Evolutionary conservation across 371 early-diverging fungal species (phyloP), one percentile per base, ranked within the genome.

Genomic region (Phascolomyces articulosus): DNA sequence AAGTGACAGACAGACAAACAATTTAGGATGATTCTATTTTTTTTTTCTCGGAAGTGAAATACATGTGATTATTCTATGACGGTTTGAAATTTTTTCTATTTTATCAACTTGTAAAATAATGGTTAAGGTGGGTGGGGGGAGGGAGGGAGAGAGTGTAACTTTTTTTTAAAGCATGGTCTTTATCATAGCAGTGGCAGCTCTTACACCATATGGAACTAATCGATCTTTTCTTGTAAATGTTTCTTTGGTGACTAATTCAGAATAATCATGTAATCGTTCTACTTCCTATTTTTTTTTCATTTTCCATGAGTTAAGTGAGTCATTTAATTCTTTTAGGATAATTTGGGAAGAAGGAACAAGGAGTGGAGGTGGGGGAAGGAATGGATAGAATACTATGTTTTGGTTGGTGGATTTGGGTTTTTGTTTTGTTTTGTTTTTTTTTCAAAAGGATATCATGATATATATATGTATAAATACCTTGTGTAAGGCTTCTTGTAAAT

Each of bases 401-500:
- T 34, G 34, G 11, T 34, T 34, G 34, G 34, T 9, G n/a, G n/a
- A n/a, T n/a, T n/a, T n/a, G n/a, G n/a, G n/a, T n/a, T n/a, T 11
- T 34, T 34, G 6, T 34, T 34, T 34, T 34, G 3, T 31, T 31
- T 31, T 34, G 6, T 34, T 34, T 34, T 34, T 34, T 6, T 6
- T 34, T 34, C 11, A 34, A 9, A 11, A 34, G 6, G 11, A 34
- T 2, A 34, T 34, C 34, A 34, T 34, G 6, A 34, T 34, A n/a
- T n/a, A n/a, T n/a, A n/a, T n/a, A n/a, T n/a, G n/a, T n/a, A n/a
- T n/a, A n/a, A 13, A 44, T 73, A 90, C 93, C 77, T 90, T 78
- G 58, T 86, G 75, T 60, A 95, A 65, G 34, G 76, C 71, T 31
- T 72, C 65, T 62, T 83, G 87, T 55, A 96, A 70, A 8, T 62